A percentile compares a stretch with the other conserved stretches of the same genome.
Conservation (phyloP, 139 green algal genomes). For the Desmodesmus armatus region DNA sequence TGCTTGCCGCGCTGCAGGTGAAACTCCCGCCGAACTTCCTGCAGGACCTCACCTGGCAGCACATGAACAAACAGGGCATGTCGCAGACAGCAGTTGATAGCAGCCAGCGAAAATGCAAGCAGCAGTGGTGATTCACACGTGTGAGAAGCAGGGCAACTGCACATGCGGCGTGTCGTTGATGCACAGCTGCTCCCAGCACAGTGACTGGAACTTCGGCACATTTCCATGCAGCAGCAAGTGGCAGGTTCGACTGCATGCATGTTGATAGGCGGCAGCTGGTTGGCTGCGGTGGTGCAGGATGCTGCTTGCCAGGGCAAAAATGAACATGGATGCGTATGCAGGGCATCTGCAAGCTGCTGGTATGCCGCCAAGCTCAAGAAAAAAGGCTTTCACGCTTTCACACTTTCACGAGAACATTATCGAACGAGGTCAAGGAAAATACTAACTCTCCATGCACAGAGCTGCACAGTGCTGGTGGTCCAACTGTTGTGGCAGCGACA, state of each 20-base stretch:
- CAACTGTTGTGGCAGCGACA: too few relatives aligned
- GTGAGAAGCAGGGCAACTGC: too few relatives aligned
- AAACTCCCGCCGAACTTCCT: constrained; percentile 35
- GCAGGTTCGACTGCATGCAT: background rate
- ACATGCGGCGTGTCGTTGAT: too few relatives aligned
- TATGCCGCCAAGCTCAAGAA: too few relatives aligned
- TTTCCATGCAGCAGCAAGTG: background rate
- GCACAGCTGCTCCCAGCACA: background rate
- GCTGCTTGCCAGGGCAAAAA: too few relatives aligned
- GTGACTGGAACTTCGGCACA: background rate
- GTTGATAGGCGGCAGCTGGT: background rate
- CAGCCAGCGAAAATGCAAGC: background rate
- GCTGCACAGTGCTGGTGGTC: background rate
- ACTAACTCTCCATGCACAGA: background rate
- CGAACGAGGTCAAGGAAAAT: too few relatives aligned
- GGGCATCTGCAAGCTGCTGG: too few relatives aligned
- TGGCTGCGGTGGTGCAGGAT: background rate
- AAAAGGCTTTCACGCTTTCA: too few relatives aligned
- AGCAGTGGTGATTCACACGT: too few relatives aligned
- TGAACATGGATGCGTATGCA: too few relatives aligned
- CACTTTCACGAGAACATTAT: too few relatives aligned
- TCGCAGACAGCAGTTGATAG: background rate
- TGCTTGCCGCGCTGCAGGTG: constrained; percentile 1
- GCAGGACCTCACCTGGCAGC: constrained; percentile 26
- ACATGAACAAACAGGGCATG: too few relatives aligned